Conservation (phyloP, 352 stramenopile species). For the Pythium coloratum region DNA sequence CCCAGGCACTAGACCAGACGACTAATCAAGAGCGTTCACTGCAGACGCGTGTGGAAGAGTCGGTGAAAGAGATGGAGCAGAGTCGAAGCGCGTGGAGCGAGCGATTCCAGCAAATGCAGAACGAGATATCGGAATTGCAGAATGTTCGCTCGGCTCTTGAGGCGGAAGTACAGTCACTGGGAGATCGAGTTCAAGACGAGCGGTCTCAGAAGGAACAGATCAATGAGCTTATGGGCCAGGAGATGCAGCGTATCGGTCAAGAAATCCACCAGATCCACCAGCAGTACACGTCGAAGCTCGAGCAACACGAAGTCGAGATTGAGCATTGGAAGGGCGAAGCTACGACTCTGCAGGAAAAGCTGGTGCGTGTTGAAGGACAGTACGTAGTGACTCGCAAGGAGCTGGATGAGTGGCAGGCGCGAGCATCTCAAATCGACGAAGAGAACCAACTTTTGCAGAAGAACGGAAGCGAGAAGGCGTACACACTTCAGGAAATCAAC, state of each 20-base stretch:
- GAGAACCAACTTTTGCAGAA: constrained; percentile 49
- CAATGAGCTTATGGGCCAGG: constrained; percentile 50
- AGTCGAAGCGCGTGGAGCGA: constrained; percentile 32
- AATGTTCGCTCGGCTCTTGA: constrained; percentile 36
- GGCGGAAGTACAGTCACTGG: constrained; percentile 35
- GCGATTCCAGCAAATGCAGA: constrained; percentile 43
- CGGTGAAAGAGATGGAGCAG: constrained; percentile 32
- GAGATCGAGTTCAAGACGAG: constrained; percentile 38
- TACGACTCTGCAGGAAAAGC: constrained; percentile 24
- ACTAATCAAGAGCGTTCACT: constrained; percentile 36
- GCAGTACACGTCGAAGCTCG: constrained; percentile 24
- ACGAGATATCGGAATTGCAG: constrained; percentile 42
- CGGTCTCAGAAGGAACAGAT: constrained; percentile 67
- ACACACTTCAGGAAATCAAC: constrained; percentile 58
- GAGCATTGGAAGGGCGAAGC: constrained; percentile 31
- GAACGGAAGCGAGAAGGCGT: constrained; percentile 46
- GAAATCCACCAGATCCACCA: constrained; percentile 41
- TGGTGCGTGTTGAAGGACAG: constrained; percentile 19
- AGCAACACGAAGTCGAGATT: constrained; percentile 27
- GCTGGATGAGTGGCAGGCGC: constrained; percentile 32
- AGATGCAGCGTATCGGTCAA: constrained; percentile 46
- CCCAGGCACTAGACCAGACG: constrained; percentile 43
- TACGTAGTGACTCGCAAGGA: constrained; percentile 26
- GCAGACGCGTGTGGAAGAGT: constrained; percentile 19
- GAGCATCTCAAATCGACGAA: constrained; percentile 35